Conservation (phyloP, 1,139 yeast genomes). For the Suhomyces wounanorum region DNA sequence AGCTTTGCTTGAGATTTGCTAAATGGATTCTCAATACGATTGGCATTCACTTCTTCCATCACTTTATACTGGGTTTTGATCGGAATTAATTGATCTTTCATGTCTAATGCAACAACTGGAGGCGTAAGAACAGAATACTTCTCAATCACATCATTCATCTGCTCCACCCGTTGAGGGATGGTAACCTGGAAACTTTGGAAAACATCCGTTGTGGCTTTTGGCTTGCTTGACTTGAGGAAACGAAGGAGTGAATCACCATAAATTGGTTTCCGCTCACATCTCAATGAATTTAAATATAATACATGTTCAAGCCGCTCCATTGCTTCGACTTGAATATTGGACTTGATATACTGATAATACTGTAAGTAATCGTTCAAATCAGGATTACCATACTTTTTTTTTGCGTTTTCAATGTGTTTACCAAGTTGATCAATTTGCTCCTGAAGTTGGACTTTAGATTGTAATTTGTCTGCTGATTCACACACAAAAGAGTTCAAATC, state of each 20-base stretch:
- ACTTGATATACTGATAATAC: constrained; percentile 60
- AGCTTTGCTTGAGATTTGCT: constrained; percentile 84
- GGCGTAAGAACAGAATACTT: constrained; percentile 90
- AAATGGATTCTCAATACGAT: constrained; percentile 61
- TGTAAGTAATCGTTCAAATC: constrained; percentile 55
- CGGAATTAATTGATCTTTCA: constrained; percentile 61
- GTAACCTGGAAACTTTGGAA: constrained; percentile 39
- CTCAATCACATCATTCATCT: constrained; percentile 58
- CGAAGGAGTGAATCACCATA: constrained; percentile 51
- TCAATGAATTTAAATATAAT: constrained; percentile 62
- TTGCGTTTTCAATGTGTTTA: constrained; percentile 32
- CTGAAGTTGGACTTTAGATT: constrained; percentile 49
- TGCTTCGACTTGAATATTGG: constrained; percentile 51
- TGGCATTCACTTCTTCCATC: constrained; percentile 33
- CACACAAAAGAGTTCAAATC: constrained; percentile 50
- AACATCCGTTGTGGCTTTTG: constrained; percentile 26
- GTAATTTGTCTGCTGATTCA: constrained; percentile 44
- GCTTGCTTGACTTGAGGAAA: constrained; percentile 22
- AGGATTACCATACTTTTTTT: constrained; percentile 29
- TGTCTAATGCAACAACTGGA: constrained; percentile 74
- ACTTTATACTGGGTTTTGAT: constrained; percentile 32
- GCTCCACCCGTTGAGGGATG: constrained; percentile 44
- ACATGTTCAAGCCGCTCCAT: constrained; percentile 57
- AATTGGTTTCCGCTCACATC: constrained; percentile 59
- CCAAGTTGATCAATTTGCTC: constrained; percentile 46